A percentile compares a stretch with the other conserved stretches of the same genome.
phyloP scores from a whole-genome alignment of 805 yeast genomes.

The Kodamaea kaohsiungensis region DNA sequence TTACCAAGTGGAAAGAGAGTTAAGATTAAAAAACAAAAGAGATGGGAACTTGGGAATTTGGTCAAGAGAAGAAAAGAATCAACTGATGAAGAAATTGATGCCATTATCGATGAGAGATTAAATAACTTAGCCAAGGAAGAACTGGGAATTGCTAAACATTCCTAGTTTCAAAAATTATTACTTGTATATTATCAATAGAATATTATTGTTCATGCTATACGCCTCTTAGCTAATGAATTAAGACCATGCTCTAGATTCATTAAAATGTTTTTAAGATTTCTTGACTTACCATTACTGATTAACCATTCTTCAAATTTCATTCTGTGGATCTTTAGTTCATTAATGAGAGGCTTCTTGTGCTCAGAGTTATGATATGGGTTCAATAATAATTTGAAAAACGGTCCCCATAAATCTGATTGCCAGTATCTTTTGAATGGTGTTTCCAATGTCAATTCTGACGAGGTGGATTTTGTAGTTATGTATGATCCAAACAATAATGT shows the following conservation, averaged over 20 bases:
- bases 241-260: constrained; percentile 35
- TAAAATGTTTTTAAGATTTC: constrained; percentile 32
- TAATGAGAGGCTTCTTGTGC: constrained; percentile 41
- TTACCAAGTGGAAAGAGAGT: constrained; percentile 76
- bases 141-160: neutral
- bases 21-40: constrained; percentile 31
- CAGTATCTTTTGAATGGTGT: constrained; percentile 68
- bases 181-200: neutral
- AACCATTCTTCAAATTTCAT: constrained; percentile 46
- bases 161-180: neutral
- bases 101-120: constrained; percentile 54
- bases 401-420: constrained; percentile 71
- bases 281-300: constrained; percentile 16
- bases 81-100: constrained; percentile 49
- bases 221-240: constrained; percentile 6
- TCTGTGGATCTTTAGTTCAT: constrained; percentile 35
- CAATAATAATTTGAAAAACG: constrained; percentile 60
- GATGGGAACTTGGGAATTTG: constrained; percentile 37
- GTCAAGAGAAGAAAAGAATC: constrained; percentile 32
- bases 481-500: constrained; percentile 69
- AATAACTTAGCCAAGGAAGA: constrained; percentile 7
- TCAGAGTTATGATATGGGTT: constrained; percentile 46
- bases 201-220: neutral
- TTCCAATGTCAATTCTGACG: constrained; percentile 30
- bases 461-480: constrained; percentile 42